Evolutionary conservation across 139 green algal genomes (phyloP), one percentile per base, ranked within the genome.

Genomic region (Chara braunii): DNA sequence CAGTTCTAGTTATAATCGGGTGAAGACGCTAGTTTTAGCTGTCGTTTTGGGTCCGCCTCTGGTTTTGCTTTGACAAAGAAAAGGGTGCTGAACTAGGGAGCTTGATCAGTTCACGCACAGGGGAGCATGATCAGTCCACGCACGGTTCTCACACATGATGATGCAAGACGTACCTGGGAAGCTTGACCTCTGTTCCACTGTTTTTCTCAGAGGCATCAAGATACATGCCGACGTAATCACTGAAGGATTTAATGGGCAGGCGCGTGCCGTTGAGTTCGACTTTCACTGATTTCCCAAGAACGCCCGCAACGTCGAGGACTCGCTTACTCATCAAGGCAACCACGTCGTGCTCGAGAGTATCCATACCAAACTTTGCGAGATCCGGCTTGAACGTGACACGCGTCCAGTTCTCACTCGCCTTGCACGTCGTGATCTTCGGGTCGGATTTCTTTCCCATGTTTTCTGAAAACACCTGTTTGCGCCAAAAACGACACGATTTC

Each of bases 361-460:
- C 80, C 93, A 99, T 96, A 60, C 88, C 84, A 79, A 99, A 99
- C 75, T 94, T 95, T 31, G 72, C 68, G 29, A 99, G 81, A 73
- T 99, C 94, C 11, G 94, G 94, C 64, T 86, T 82, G 80, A 99
- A 99, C 4, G 85, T 92, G 63, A 99, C 85, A 68, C 81, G 85
- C 0, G 94, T 99, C 87, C 87, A 99, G 81, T 95, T 96, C 45
- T 98, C 92, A n/a, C 30, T 84, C 1, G 81, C 30, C 71, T 90
- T 93, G 85, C 87, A 95, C 44, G 82, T 78, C 0, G 58, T 91
- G 64, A 98, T 92, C 8, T 79, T 54, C 0, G 90, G 90, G 51
- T 83, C 57, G 9, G 43, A 72, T 58, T 90, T 92, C 8, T 56
- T 56, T 24, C 32, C 60, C 82, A 88, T 88, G 74, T 88, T 88